Conservation (phyloP, 140 eudicot genomes). For the Senecio squalidus region DNA sequence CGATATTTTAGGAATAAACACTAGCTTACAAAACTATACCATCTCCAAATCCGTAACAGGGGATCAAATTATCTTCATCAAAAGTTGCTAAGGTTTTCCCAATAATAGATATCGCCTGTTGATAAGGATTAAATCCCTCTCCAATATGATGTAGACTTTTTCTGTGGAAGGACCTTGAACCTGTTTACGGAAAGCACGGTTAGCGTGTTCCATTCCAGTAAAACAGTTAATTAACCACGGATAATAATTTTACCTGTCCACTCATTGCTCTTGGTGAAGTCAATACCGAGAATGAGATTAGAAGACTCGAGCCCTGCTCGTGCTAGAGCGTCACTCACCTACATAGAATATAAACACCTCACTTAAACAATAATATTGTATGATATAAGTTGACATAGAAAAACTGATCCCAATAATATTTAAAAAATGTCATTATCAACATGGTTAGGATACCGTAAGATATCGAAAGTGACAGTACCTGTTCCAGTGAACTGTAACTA, state of each 20-base stretch:
- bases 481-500: slow-evolving; percentile 67
- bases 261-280: slow-evolving; percentile 97
- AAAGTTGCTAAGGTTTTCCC: slow-evolving; percentile 91
- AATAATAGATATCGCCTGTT: slow-evolving; percentile 80
- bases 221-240: not conserved
- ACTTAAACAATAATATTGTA: not conserved
- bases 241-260: slow-evolving; percentile 71
- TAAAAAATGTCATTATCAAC: slow-evolving; percentile 4
- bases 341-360: not conserved
- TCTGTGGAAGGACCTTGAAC: slow-evolving; percentile 65
- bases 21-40: slow-evolving; percentile 44
- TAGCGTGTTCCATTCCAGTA: slow-evolving; percentile 13
- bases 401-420: slow-evolving; percentile 8
- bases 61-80: slow-evolving; percentile 94
- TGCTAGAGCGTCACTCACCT: slow-evolving; percentile 92
- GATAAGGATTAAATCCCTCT: slow-evolving; percentile 63
- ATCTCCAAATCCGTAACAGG: slow-evolving; percentile 97
- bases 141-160: slow-evolving; percentile 87
- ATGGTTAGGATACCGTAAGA: not conserved
- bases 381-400: slow-evolving; percentile 10
- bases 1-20: not conserved
- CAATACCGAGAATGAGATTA: slow-evolving; percentile 89
- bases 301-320: slow-evolving; percentile 98
- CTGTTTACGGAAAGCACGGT: slow-evolving; percentile 34
- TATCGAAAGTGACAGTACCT: slow-evolving; percentile 39